Conservation (phyloP, 106 monocot genomes). For the Phalaenopsis equestris region DNA sequence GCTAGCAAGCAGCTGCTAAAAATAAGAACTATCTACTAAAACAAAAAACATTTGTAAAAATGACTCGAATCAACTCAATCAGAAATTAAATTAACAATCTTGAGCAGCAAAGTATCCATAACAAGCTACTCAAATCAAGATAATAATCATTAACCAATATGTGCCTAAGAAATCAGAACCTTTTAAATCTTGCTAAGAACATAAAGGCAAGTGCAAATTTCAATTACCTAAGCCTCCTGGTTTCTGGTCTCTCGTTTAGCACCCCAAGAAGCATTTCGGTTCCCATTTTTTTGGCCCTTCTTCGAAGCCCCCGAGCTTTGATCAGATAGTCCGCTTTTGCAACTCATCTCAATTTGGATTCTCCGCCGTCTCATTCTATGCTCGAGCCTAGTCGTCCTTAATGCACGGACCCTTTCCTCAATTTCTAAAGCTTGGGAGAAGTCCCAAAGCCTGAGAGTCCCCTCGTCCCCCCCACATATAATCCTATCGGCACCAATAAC, state of each 20-base stretch:
- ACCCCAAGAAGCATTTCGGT: constrained; percentile 42
- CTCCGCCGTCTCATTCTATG: constrained; percentile 73
- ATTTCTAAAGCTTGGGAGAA: constrained; percentile 75
- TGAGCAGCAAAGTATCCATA: not conserved
- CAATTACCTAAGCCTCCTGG: constrained; percentile 3
- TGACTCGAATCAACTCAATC: not conserved
- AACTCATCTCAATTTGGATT: constrained; percentile 52
- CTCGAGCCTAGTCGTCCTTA: constrained; percentile 44
- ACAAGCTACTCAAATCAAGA: constrained; percentile 3
- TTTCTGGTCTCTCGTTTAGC: constrained; percentile 29
- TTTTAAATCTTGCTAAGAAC: not conserved
- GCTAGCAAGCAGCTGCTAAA: not conserved
- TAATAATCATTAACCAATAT: not conserved
- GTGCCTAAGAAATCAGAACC: not conserved
- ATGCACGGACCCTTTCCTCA: constrained; percentile 49
- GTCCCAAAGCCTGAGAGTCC: constrained; percentile 68
- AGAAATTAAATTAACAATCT: not conserved
- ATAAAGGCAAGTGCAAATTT: not conserved
- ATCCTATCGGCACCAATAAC: constrained; percentile 66
- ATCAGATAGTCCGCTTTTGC: constrained; percentile 30
- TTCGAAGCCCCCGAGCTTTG: constrained; percentile 47
- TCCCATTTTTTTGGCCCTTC: constrained; percentile 38
- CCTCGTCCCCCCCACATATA: constrained; percentile 68
- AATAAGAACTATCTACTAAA: not conserved
- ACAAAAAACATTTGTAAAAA: not conserved